Evolutionary conservation across 202 grass and related monocot species (phyloP).

Genomic region (Saccharum hybrid): DNA sequence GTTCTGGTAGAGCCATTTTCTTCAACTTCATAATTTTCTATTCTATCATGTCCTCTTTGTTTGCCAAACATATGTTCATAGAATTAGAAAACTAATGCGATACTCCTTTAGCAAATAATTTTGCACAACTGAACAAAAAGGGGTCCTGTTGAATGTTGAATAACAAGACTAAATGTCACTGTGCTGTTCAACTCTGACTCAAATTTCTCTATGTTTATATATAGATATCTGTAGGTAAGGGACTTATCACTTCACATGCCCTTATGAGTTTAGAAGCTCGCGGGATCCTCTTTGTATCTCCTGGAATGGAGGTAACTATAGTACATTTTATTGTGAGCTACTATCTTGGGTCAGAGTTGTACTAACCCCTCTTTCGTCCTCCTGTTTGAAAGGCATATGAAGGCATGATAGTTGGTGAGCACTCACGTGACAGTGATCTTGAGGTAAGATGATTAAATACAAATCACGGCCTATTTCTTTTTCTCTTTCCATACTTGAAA

Average conservation of each 20-base stretch:
- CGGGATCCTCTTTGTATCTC: constrained; percentile 96
- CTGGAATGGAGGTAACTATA: constrained; percentile 83
- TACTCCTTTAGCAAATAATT: background rate
- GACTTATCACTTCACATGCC: constrained; percentile 88
- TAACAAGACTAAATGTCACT: constrained; percentile 3
- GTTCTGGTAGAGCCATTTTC: constrained; percentile 73
- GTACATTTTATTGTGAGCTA: constrained; percentile 36
- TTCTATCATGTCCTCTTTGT: constrained; percentile 8
- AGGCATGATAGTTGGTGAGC: constrained; percentile 95
- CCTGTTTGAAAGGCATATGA: constrained; percentile 76
- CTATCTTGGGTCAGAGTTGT: constrained; percentile 18
- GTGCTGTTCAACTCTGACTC: constrained; percentile 16
- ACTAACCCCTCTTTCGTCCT: constrained; percentile 37
- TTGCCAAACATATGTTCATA: background rate
- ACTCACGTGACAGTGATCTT: constrained; percentile 96
- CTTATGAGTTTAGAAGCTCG: constrained; percentile 99
- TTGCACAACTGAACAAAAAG: background rate
- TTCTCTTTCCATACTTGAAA: constrained; percentile 28
- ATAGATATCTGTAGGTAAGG: constrained; percentile 85
- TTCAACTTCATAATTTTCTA: constrained; percentile 29
- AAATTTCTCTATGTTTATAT: constrained; percentile 41
- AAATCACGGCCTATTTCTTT: constrained; percentile 27
- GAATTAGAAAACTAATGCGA: constrained; percentile 12
- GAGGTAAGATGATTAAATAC: constrained; percentile 69
- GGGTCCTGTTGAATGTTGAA: constrained; percentile 23